These are phyloP conservation scores for Raffaelea deltoideospora DNA, from an alignment of 2,329 filamentous ascomycete genomes.

Conservation along the genomic window DNA sequence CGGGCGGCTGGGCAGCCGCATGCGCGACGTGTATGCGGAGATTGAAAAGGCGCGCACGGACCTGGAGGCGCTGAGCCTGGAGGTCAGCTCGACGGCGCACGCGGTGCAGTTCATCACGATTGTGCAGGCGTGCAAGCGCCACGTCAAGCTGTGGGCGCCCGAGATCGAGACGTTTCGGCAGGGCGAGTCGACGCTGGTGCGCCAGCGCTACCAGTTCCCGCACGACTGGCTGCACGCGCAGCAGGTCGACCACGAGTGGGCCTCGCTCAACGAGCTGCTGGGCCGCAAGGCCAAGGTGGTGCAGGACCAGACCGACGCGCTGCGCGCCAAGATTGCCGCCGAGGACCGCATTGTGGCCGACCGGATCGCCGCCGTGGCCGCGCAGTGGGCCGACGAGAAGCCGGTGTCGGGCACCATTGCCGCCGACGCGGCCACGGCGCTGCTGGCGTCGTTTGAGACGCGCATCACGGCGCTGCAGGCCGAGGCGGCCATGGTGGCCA, in stretches of 20 bases:
- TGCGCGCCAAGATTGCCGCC: conserved; percentile 85
- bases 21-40: conserved; percentile 84
- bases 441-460: conserved; percentile 66
- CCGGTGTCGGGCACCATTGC: conserved; percentile 90
- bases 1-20: conserved; percentile 69
- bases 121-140: conserved; percentile 89
- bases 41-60: conserved; percentile 83
- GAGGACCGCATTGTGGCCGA: conserved; percentile 85
- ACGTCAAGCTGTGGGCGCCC: conserved; percentile 85
- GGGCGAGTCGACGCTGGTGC: conserved; percentile 79
- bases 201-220: conserved; percentile 88
- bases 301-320: conserved; percentile 85
- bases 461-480: conserved; percentile 74
- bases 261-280: conserved; percentile 80
- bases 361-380: conserved; percentile 72
- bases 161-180: conserved; percentile 94
- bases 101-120: conserved; percentile 98
- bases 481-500: conserved; percentile 85
- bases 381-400: conserved; percentile 91
- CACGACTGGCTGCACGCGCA: conserved; percentile 91
- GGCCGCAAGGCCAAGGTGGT: conserved; percentile 89
- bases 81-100: conserved; percentile 89
- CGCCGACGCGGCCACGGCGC: conserved; percentile 73
- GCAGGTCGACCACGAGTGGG: conserved; percentile 94
- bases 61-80: conserved; percentile 80